phyloP scores from a whole-genome alignment of 345 rosid genomes.

The Sonneratia alba region DNA sequence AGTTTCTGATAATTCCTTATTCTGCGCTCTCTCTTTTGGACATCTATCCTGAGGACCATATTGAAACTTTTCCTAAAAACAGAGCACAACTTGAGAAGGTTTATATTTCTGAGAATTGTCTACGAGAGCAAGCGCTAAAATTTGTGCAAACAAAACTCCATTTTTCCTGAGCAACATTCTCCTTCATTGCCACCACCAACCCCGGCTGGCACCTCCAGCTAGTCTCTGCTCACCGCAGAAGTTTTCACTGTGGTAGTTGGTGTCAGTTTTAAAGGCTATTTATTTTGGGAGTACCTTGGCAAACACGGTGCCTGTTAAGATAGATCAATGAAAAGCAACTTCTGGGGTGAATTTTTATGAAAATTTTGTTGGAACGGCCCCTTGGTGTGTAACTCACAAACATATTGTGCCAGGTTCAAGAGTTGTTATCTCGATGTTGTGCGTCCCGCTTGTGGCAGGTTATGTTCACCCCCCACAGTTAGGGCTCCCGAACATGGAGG shows the following conservation, averaged over 20 bases:
- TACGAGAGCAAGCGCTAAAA: no score
- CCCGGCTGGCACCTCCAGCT: no score
- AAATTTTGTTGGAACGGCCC: background rate
- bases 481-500: slow-evolving; percentile 48
- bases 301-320: no score
- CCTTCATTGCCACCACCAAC: background rate
- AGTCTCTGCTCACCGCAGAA: no score
- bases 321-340: no score
- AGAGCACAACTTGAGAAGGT: background rate
- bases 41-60: background rate
- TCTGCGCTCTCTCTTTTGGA: background rate
- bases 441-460: slow-evolving; percentile 80
- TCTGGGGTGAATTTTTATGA: no score
- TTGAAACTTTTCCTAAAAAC: background rate
- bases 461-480: slow-evolving; percentile 82
- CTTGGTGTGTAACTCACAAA: background rate
- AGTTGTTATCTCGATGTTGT: slow-evolving; percentile 64
- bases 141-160: no score
- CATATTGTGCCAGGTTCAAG: slow-evolving; percentile 48
- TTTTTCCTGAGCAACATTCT: background rate
- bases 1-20: slow-evolving; percentile 2
- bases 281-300: no score
- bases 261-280: no score
- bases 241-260: no score
- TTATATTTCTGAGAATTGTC: no score